Evolutionary conservation across 768 basidiomycete species (phyloP).

Genomic region (Mycena latifolia): DNA sequence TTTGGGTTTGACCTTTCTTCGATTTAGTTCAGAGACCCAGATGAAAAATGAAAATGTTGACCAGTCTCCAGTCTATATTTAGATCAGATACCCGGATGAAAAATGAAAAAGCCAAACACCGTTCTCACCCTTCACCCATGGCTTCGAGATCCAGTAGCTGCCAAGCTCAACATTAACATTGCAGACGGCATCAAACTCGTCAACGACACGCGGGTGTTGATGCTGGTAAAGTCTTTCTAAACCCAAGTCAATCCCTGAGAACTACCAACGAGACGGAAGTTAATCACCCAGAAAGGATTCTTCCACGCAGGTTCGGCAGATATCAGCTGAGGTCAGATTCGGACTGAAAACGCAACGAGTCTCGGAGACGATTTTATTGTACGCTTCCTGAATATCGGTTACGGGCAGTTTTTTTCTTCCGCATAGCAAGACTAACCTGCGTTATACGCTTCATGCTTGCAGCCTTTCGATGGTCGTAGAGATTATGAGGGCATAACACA

Average conservation of each 20-base stretch:
- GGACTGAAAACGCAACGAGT: constrained; percentile 65
- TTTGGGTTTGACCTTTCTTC: constrained; percentile 77
- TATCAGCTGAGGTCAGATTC: constrained; percentile 58
- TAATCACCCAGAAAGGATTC: constrained; percentile 68
- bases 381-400: constrained; percentile 54
- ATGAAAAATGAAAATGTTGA: constrained; percentile 29
- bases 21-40: constrained; percentile 41
- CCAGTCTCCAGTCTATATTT: constrained; percentile 77
- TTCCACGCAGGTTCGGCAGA: constrained; percentile 73
- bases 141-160: constrained; percentile 82
- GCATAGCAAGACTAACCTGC: constrained; percentile 51
- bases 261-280: constrained; percentile 21
- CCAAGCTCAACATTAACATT: constrained; percentile 54
- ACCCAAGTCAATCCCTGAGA: constrained; percentile 10
- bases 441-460: constrained; percentile 77
- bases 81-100: constrained; percentile 4
- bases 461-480: constrained; percentile 71
- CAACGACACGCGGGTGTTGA: constrained; percentile 74
- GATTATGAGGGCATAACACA: constrained; percentile 73
- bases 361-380: constrained; percentile 54
- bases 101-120: constrained; percentile 25
- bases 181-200: constrained; percentile 67
- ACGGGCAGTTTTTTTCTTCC: background rate
- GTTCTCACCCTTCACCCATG: constrained; percentile 78
- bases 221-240: constrained; percentile 78